A percentile compares a stretch with the other conserved stretches of the same genome.
Evolutionary conservation across 2,329 filamentous ascomycete genomes (phyloP).

Genomic region (Zymoseptoria tritici): DNA sequence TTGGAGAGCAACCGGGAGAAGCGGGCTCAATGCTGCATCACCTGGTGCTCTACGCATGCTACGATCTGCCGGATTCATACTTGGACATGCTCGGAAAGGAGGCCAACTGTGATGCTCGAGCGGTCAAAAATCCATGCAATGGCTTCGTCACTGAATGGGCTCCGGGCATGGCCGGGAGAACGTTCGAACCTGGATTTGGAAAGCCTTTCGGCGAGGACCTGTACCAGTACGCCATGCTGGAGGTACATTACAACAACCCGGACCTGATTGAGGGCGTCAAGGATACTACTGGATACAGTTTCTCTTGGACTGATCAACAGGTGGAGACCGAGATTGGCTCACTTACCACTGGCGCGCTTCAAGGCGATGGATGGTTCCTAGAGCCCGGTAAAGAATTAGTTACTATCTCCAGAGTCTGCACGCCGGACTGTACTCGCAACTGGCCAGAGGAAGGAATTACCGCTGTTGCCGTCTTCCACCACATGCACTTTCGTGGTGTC

Average conservation of each 20-base stretch:
- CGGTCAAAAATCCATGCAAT: slow-evolving; percentile 15
- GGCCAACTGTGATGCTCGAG: slow-evolving; percentile 11
- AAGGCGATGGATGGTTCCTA: slow-evolving; percentile 12
- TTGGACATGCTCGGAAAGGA: slow-evolving; percentile 10
- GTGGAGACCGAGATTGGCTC: slow-evolving; percentile 14
- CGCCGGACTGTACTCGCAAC: slow-evolving; percentile 12
- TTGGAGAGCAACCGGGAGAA: slow-evolving; percentile 8
- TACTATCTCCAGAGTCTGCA: slow-evolving; percentile 11
- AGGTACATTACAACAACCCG: slow-evolving; percentile 17
- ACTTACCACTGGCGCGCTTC: slow-evolving; percentile 13
- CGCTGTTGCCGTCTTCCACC: slow-evolving; percentile 15
- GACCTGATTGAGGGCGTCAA: slow-evolving; percentile 8
- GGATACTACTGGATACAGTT: slow-evolving; percentile 9
- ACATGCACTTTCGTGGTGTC: slow-evolving; percentile 15
- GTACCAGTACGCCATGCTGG: slow-evolving; percentile 15
- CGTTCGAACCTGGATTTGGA: slow-evolving; percentile 14
- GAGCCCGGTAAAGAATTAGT: slow-evolving; percentile 13
- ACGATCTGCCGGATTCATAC: slow-evolving; percentile 5
- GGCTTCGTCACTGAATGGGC: slow-evolving; percentile 16
- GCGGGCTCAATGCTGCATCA: slow-evolving; percentile 13
- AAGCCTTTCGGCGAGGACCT: slow-evolving; percentile 13
- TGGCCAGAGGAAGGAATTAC: slow-evolving; percentile 15
- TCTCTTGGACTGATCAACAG: slow-evolving; percentile 11
- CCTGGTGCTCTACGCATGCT: slow-evolving; percentile 16
- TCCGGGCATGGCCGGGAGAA: slow-evolving; percentile 15